phyloP scores from a whole-genome alignment of 2,329 filamentous ascomycete genomes.

The Westerdykella ornata region DNA sequence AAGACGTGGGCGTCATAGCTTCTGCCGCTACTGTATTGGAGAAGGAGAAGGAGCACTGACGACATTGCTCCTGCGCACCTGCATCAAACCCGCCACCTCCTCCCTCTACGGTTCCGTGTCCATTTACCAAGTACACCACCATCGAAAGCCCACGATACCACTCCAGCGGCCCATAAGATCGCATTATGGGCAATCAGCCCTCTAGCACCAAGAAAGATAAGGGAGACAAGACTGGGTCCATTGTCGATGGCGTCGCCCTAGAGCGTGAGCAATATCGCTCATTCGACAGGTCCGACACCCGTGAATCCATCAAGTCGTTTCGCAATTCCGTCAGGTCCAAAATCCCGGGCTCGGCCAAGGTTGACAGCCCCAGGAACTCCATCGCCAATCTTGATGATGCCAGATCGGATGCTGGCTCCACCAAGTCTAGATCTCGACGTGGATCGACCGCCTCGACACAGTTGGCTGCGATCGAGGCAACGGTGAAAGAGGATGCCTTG shows the following conservation, averaged over 20 bases:
- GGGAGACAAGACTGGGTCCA: conserved; percentile 39
- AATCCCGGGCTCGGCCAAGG: conserved; percentile 66
- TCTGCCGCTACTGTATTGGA: conserved; percentile 12
- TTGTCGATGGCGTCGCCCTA: conserved; percentile 53
- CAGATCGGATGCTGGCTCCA: conserved; percentile 67
- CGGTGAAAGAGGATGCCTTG: conserved; percentile 30
- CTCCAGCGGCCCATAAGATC: not conserved
- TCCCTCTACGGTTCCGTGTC: not conserved
- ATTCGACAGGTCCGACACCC: conserved; percentile 86
- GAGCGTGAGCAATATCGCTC: conserved; percentile 73
- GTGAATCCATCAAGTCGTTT: conserved; percentile 83
- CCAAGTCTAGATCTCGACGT: conserved; percentile 51
- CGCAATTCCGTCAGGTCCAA: conserved; percentile 76
- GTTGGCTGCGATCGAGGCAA: conserved; percentile 35
- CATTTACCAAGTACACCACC: not conserved
- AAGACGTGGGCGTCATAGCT: conserved; percentile 5
- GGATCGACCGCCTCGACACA: conserved; percentile 36
- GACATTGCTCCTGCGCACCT: conserved; percentile 12
- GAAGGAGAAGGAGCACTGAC: conserved; percentile 13
- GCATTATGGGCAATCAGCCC: conserved; percentile 69
- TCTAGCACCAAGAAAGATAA: conserved; percentile 53
- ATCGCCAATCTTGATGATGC: conserved; percentile 54
- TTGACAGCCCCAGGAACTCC: conserved; percentile 76
- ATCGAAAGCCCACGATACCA: not conserved
- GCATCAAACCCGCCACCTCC: conserved; percentile 11